A percentile compares a stretch with the other conserved stretches of the same genome.
phyloP scores from a whole-genome alignment of 192 early-diverging fungal species.

The Linnemannia schmuckeri region DNA sequence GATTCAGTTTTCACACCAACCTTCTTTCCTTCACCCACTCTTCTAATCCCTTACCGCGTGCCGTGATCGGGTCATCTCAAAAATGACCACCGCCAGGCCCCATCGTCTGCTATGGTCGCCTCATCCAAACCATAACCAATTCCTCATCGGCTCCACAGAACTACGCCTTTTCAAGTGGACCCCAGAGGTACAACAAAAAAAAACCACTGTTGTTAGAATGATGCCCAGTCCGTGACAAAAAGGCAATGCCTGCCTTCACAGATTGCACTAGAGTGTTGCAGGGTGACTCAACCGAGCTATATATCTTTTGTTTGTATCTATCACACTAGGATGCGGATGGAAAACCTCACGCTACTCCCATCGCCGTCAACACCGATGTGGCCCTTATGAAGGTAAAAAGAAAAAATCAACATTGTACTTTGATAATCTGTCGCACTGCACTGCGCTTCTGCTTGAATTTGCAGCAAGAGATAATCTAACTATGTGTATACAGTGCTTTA shows the following conservation, averaged over 20 bases:
- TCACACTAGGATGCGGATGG: constrained; percentile 47
- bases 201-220: background rate
- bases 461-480: background rate
- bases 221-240: background rate
- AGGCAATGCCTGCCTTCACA: background rate
- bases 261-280: background rate
- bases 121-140: constrained; percentile 63
- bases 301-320: background rate
- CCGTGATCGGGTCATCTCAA: constrained; percentile 10
- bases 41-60: constrained; percentile 4
- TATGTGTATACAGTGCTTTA: constrained; percentile 66
- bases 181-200: constrained; percentile 38
- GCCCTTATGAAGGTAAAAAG: constrained; percentile 59
- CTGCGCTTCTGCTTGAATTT: background rate
- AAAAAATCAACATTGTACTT: background rate
- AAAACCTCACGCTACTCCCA: constrained; percentile 46
- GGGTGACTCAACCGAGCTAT: constrained; percentile 11
- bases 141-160: constrained; percentile 69
- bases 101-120: constrained; percentile 67
- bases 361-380: constrained; percentile 63
- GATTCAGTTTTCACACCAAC: background rate
- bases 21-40: background rate
- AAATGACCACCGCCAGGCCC: constrained; percentile 60
- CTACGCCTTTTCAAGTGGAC: constrained; percentile 71
- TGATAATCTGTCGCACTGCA: constrained; percentile 8